Conservation (phyloP, 2,329 filamentous ascomycete genomes). For the Orbilia oligospora region DNA sequence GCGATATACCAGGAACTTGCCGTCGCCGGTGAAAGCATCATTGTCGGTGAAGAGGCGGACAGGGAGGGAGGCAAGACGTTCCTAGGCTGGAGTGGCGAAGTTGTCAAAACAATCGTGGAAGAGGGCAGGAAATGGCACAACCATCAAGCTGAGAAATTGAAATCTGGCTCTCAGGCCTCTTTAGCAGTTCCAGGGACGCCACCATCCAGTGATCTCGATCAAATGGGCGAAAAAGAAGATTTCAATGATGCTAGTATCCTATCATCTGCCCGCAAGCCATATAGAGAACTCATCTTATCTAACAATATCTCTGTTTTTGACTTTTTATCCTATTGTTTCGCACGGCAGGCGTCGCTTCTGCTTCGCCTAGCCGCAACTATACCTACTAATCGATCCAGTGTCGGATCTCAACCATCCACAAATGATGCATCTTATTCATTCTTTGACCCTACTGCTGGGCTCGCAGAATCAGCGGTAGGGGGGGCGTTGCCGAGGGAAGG, state of each 20-base stretch:
- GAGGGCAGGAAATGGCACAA: constrained; percentile 61
- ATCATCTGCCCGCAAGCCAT: constrained; percentile 79
- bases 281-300: constrained; percentile 89
- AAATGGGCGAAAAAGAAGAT: constrained; percentile 65
- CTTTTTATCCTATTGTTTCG: constrained; percentile 93
- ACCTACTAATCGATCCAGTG: constrained; percentile 66
- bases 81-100: constrained; percentile 63
- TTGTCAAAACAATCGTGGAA: constrained; percentile 62
- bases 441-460: constrained; percentile 64
- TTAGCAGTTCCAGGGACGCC: constrained; percentile 69
- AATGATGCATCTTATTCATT: constrained; percentile 66
- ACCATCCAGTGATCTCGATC: constrained; percentile 60
- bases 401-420: constrained; percentile 59
- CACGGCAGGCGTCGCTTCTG: constrained; percentile 85
- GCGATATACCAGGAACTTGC: constrained; percentile 95
- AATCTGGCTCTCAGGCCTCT: constrained; percentile 68
- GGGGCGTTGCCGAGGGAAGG: constrained; percentile 33
- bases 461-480: constrained; percentile 46
- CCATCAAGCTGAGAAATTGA: constrained; percentile 65
- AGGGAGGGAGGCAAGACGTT: constrained; percentile 68
- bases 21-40: constrained; percentile 84
- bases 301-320: constrained; percentile 98
- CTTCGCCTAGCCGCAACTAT: constrained; percentile 76
- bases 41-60: constrained; percentile 77
- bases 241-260: constrained; percentile 75